Evolutionary conservation across 169 alveolate genomes (phyloP), one percentile per base, ranked within the genome.

Genomic region (Plasmodium inui): DNA sequence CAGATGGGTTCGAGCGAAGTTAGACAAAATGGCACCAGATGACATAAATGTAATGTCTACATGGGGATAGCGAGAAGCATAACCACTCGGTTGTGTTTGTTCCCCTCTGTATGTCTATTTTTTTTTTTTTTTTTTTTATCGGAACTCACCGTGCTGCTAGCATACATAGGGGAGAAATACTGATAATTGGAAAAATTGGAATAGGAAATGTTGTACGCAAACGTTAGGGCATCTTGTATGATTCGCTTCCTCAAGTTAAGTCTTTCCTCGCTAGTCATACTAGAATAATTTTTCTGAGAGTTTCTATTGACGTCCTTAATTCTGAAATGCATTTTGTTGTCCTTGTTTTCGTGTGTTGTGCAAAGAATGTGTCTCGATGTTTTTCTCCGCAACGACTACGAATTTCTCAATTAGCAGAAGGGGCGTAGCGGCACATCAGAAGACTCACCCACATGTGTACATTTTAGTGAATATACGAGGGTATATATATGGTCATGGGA

Each of bases 211-310:
- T 80, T 55, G 71, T 78, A 79, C 19, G 94, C 80, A 79, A 89
- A 89, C 14, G 80, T 89, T 46, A 89, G 32, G 19, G 82, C 94
- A 79, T 89, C 94, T 32, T 79, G 83, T 46, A 89, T 67, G 22
- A 89, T 81, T 80, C 72, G 41, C 46, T 26, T 89, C 73, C 41
- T 78, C n/a, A 89, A 26, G 34, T 79, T 67, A 61, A 79, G 41
- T 50, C 41, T 89, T 50, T 89, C 94, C 57, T 89, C 84, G 19
- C 46, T 78, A 32, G 94, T 89, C 94, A 89, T 80, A 44, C 83
- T 80, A 79, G 94, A 89, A 80, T 89, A 89, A 3, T 80, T 89
- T 83, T 78, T 89, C 82, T 81, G 91, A 50, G 34, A 14, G 46
- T 61, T 70, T 41, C 72, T 67, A 41, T 89, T 81, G 8, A 71